Evolutionary conservation across 805 yeast species (phyloP), one percentile per base, ranked within the genome.

Genomic region (Ogataea chonburiensis): DNA sequence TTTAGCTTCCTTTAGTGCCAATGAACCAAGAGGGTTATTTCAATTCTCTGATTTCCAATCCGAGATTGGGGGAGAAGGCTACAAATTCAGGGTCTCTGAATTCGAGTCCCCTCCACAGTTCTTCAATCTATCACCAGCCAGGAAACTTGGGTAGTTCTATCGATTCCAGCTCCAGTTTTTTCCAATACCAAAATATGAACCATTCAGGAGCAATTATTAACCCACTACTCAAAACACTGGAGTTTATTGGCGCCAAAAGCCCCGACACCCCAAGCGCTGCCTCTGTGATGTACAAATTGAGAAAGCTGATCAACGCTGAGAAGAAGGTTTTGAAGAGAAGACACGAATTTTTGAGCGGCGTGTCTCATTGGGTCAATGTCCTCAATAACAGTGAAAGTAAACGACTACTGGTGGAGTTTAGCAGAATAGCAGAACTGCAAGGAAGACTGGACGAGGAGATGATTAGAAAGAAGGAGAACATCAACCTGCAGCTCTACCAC

Each of bases 401-500:
- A 37, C 46, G 47, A 17, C 48, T 72, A 47, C 45, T 74, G 22
- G 60, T 58, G 34, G 71, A 69, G 32, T 70, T 67, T 28, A 56
- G 64, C 28, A 58, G 61, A 33, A 55, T 71, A 7, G 43, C 69
- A 3, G 63, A 61, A 24, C 34, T 53, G 15, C 75, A 73, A 49
- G 46, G 61, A 12, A 63, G 63, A 27, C 24, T 46, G 3, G 52
- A 58, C 18, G 66, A 63, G 12, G 59, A 56, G n/a, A 34, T 64
- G 21, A 56, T 64, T 13, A 69, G 73, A 37, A 68, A 66, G 44
- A 57, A 71, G 42, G 74, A 70, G 30, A 63, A 52, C 31, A 56
- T 75, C 22, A 67, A 65, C 40, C 49, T 66, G 11, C 71, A 71
- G 37, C 52, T 77, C 31, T 55, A 57, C 7, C 70, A 67, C 33